A percentile compares a stretch with the other conserved stretches of the same genome.
Evolutionary conservation across 306 rosid species (phyloP).

Genomic region (Lupinus albus): DNA sequence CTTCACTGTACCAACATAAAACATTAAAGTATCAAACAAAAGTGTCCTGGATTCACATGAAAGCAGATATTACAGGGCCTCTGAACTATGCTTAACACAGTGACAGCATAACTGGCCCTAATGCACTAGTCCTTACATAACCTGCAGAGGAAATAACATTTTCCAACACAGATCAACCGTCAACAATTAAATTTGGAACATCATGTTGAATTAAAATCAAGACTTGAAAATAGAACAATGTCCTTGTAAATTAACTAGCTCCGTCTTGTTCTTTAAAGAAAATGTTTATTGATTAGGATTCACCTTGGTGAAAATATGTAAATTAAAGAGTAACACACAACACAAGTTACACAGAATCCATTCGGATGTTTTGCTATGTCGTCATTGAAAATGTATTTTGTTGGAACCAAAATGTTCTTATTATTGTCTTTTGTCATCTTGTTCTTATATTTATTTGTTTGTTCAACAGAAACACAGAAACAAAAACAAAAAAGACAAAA

Average conservation of each 20-base stretch:
- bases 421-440: no score
- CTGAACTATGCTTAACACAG: conserved; percentile 39
- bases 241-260: background rate
- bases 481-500: no score
- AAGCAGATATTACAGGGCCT: conserved; percentile 37
- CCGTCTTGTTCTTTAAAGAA: background rate
- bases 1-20: background rate
- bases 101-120: conserved; percentile 42
- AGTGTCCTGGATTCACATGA: conserved; percentile 41
- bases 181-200: conserved; percentile 40
- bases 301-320: background rate
- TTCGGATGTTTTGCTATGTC: no score
- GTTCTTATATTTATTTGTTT: no score
- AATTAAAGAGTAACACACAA: no score
- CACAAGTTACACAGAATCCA: background rate
- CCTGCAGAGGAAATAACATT: conserved; percentile 45
- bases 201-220: conserved; percentile 28
- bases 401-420: no score
- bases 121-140: conserved; percentile 39
- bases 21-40: conserved; percentile 28
- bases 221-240: background rate
- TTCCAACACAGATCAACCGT: conserved; percentile 45
- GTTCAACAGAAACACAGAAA: no score
- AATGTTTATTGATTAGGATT: background rate
- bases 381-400: no score